Evolutionary conservation across 2,329 filamentous ascomycete species (phyloP), one percentile per base, ranked within the genome.

Genomic region (Emergomyces orientalis): DNA sequence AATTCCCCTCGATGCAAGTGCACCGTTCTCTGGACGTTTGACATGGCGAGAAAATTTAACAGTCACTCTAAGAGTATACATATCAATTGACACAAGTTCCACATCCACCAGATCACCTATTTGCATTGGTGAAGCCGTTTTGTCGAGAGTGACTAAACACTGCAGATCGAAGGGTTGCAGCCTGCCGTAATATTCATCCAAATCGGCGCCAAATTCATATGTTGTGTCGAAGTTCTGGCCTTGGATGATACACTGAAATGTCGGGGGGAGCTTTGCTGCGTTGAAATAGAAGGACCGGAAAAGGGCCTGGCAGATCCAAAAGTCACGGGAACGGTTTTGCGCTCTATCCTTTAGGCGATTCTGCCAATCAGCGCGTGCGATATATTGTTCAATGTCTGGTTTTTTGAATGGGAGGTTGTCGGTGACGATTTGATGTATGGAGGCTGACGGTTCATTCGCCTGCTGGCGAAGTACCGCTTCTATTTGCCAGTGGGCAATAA

Each of bases 401-500:
- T 72, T 71, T 14, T 77, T 76, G 70, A 85, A 86, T 2, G 84
- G 82, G 4, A 86, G 74, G 62, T 71, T 69, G 22, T 69, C 65
- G 56, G 67, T 62, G 57, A 71, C 62, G 56, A 71, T 70, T 3
- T 68, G 63, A 6, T 68, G 67, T 34, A 70, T 70, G 57, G 78
- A 67, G 30, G 83, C 73, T n/a, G 72, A 71, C 14, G 72, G 71
- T 17, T 79, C 78, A 37, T 73, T 68, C 13, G 80, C 77, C 72
- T 87, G 84, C 65, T 82, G 78, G 13, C 82, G 81, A 49, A 88
- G 67, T 1, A 82, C 84, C 7, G 84, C 81, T 74, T 87, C 84
- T 56, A 86, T 85, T 67, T 88, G 85, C 79, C 85, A 87, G 69
- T 87, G 84, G 13, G 79, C 75, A 55, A 87, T 77, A 70, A 87